Evolutionary conservation across 345 rosid genomes (phyloP), one percentile per base, ranked within the genome.

Genomic region (Capsella bursapastoris): DNA sequence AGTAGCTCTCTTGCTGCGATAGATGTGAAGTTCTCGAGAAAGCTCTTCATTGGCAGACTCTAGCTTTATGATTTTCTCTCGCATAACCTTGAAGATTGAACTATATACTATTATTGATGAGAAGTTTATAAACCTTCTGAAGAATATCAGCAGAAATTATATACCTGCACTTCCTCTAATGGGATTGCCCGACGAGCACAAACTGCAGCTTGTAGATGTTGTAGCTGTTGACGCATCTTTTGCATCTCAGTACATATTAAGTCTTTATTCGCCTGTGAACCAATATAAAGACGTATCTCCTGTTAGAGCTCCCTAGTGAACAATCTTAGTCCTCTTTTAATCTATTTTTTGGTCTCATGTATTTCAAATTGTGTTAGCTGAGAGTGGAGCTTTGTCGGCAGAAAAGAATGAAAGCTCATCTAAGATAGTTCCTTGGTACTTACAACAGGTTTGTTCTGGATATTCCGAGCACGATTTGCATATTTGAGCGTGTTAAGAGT

Each of bases 391-490:
- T 48, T 25, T n/a, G 14, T 50, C 29, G 13, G 60, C 53, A 63
- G 59, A 62, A 50, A 49, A 49, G 45, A 50, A 62, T 25, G 9
- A 56, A 68, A 61, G 15, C 25, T 14, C 57, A 35, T 27, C 11
- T 31, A 67, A 67, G 41, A 44, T 59, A 41, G 40, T 43, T 69
- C 51, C 11, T 64, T 0, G 7, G 47, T 32, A 77, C 93, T 88
- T 83, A 90, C 96, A 79, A 90, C 89, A 72, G 86, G 96, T 74
- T 88, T 90, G 57, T 90, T 90, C 80, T 86, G 90, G 63, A 90
- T 90, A 80, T 88, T 88, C 70, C 96, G 88, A 81, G 96, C 96
- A 65, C 96, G 96, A 73, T 90, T 90, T 64, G 96, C 96, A 76
- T 90, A 90, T 68, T 86, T 90, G 49, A 90, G 84, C 13, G 96